Base-by-base conservation (phyloP, 805 yeast genomes). In the Nakazawaea populi region DNA sequence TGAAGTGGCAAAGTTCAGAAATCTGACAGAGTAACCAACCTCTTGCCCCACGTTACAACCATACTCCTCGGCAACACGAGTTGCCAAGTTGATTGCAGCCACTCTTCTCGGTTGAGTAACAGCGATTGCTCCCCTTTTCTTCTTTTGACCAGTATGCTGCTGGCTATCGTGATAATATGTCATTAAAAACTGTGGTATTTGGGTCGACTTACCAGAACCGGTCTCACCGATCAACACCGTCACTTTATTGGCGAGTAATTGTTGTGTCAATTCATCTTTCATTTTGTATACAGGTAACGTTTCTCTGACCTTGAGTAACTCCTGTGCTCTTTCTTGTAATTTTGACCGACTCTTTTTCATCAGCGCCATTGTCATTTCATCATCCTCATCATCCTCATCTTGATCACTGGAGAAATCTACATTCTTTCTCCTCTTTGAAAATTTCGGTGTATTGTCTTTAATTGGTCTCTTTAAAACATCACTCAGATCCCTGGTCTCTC, bases 21-120 rank as follows among this genome's bases (percentile, higher is more conserved):
- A 94, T 63, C 99, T 78, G 42, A 92, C 98, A 48, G 95, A 84
- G 69, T 88, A 92, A 55, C 99, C 99, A 34, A 92, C 96, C 47
- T 79, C 84, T 35, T 76, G 78, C 27, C 99, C 98, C 8, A 92
- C 63, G 5, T 63, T 64, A 52, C 89, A 79, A 0, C 96, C 96
- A 58, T 76, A 75, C 67, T 92, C 99, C 57, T 88, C 89, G 11
- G 97, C 82, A 4, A 92, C 99, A 70, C 99, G 84, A 30, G 86
- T 78, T 0, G 98, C 98, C 63, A 92, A 76, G 54, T 90, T 89
- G 47, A 94, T 89, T 1, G 99, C 99, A 4, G 99, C 98, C 38
- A 92, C 99, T 62, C 98, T 79, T 70, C 99, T 85, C 1, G 99
- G 99, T 70, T 92, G 98, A 0, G 99, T 91, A 6, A 94, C 92